Base-by-base conservation (phyloP, 2,329 filamentous ascomycete species). In the Massarina eburnea region DNA sequence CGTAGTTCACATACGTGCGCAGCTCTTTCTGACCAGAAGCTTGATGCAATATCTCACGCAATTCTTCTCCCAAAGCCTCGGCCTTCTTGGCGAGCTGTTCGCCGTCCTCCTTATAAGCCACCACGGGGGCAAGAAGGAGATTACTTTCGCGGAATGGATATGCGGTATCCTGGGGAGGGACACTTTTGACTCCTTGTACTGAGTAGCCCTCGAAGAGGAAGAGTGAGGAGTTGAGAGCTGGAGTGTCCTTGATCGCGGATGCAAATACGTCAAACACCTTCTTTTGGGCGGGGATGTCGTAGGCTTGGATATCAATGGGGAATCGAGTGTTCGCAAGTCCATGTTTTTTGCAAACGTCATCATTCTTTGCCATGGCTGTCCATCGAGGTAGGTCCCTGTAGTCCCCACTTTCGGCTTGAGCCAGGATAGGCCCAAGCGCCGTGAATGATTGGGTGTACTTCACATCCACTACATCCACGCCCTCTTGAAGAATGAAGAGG, bases 1-100 rank as follows among this genome's bases (percentile, higher is more conserved):
- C 43, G 39, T 64, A 66, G 40, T 64, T 63, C 7, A 63, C 50
- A 39, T 65, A 65, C 4, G 39, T 17, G 12, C 39, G 30, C 29
- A 36, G 15, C 4, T 36, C 14, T 8, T 3, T 4, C 14, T 21
- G 2, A 10, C 34, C 34, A n/a, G 17, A 20, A 5, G 34, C 34
- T 21, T 36, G 19, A 19, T 21, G 17, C 2, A 36, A 4, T 2
- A 36, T 21, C 3, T 36, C 34, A 12, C 34, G 34, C 4, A 36
- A 6, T 10, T 36, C 4, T 7, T 3, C 12, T 2, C n/a, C 35
- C 7, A 48, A 40, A 12, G 32, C 42, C 21, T 21, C 14, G n/a
- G 12, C 12, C 27, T 29, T 37, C 9, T 8, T 46, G 19, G 15
- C 41, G 4, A 45, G 15, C 22, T 51, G 29, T 2, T 32, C 39